Conservation (phyloP, 2,329 filamentous ascomycete genomes). For the Lachnellula arida region DNA sequence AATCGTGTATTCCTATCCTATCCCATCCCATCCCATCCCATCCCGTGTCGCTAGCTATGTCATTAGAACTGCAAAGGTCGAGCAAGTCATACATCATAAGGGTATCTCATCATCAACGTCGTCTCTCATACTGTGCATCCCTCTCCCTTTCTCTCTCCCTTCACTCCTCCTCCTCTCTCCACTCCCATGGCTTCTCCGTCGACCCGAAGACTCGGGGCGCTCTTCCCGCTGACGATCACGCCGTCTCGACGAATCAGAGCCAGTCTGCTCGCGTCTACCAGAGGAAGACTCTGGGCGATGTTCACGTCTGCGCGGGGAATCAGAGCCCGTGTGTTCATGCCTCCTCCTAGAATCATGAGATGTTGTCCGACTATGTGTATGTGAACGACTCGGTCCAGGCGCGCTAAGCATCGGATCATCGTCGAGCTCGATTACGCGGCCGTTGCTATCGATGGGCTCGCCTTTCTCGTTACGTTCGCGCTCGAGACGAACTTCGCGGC, state of each 20-base stretch:
- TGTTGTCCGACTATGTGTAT: background rate
- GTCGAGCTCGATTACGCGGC: constrained; percentile 22
- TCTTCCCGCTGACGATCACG: no score
- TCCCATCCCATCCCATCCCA: background rate
- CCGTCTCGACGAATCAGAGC: no score
- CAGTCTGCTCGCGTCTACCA: no score
- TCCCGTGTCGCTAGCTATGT: background rate
- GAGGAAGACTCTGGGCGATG: no score
- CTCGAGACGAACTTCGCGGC: constrained; percentile 71
- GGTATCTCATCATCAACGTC: background rate
- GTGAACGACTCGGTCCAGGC: background rate
- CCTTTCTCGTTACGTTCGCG: constrained; percentile 15
- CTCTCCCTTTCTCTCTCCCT: background rate
- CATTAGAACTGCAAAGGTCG: background rate
- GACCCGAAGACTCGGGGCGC: background rate
- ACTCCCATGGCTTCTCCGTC: background rate
- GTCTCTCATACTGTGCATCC: background rate
- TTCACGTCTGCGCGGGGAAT: background rate
- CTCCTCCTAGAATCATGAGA: constrained; percentile 2
- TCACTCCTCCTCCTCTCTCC: constrained; percentile 1
- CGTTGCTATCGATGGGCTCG: constrained; percentile 11
- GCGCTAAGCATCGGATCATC: constrained; percentile 21
- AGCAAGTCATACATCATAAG: background rate
- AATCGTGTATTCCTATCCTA: background rate
- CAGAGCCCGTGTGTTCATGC: background rate